Evolutionary conservation across 768 basidiomycete genomes (phyloP).

Genomic region (Mycena amicta): DNA sequence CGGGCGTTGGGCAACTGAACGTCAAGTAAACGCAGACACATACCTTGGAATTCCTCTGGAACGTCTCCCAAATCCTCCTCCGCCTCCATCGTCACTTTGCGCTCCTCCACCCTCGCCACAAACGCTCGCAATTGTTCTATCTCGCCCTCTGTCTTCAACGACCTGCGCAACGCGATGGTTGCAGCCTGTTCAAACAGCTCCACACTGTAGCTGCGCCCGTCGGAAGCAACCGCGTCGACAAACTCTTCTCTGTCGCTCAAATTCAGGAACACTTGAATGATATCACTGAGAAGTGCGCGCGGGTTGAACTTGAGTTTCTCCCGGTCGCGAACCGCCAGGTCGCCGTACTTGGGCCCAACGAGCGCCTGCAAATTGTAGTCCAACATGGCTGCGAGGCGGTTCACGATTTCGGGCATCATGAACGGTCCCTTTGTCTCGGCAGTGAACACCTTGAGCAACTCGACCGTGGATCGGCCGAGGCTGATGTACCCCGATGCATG

Average conservation of each 20-base stretch:
- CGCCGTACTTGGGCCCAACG: constrained; percentile 85
- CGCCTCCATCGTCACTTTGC: constrained; percentile 76
- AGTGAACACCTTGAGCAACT: constrained; percentile 88
- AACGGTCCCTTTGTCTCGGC: constrained; percentile 90
- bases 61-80: constrained; percentile 92
- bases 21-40: constrained; percentile 27
- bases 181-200: constrained; percentile 82
- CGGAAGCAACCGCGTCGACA: constrained; percentile 84
- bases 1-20: constrained; percentile 7
- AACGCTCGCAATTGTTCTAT: constrained; percentile 70
- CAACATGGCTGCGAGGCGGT: constrained; percentile 93
- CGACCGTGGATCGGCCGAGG: constrained; percentile 87
- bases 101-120: constrained; percentile 81
- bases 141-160: constrained; percentile 77
- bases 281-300: constrained; percentile 76
- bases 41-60: constrained; percentile 94
- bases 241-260: constrained; percentile 80
- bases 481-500: constrained; percentile 86
- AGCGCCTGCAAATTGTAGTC: constrained; percentile 92
- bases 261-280: constrained; percentile 90
- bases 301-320: constrained; percentile 92
- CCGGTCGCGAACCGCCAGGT: constrained; percentile 81
- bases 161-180: constrained; percentile 58
- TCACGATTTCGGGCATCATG: constrained; percentile 95
- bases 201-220: constrained; percentile 88